Evolutionary conservation across 192 early-diverging fungal genomes (phyloP).

Genomic region (Coemansia sp.): DNA sequence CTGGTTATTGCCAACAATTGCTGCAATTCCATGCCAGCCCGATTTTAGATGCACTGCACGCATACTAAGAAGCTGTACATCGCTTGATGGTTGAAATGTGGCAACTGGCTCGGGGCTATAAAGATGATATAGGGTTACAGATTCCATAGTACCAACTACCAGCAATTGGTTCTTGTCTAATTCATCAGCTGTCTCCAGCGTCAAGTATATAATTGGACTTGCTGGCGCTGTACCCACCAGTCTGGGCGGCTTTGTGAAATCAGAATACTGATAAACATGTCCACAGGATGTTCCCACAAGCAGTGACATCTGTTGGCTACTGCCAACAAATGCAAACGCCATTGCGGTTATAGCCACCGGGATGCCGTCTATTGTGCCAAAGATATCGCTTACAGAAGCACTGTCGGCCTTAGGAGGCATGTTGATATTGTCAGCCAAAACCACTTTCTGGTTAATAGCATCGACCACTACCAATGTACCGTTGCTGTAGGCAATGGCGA

Average conservation of each 20-base stretch:
- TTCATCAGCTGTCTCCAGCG: neutral
- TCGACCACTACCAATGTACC: slow-evolving; percentile 44
- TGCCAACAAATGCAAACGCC: neutral
- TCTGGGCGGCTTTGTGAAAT: neutral
- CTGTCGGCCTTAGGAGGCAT: slow-evolving; percentile 3
- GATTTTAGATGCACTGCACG: slow-evolving; percentile 7
- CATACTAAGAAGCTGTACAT: slow-evolving; percentile 13
- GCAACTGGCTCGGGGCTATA: slow-evolving; percentile 5
- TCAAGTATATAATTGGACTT: neutral
- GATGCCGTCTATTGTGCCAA: neutral
- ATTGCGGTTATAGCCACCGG: neutral
- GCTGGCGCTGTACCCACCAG: slow-evolving; percentile 2
- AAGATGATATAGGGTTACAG: neutral
- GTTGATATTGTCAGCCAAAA: slow-evolving; percentile 45
- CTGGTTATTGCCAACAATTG: slow-evolving; percentile 13
- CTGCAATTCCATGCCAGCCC: slow-evolving; percentile 29
- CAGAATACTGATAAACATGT: slow-evolving; percentile 18
- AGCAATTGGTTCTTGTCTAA: neutral
- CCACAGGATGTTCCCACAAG: slow-evolving; percentile 30
- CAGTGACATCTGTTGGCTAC: neutral
- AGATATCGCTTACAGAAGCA: neutral
- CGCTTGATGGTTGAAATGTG: neutral
- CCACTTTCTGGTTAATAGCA: slow-evolving; percentile 18
- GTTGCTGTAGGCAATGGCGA: slow-evolving; percentile 20
- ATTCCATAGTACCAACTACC: slow-evolving; percentile 3